Evolutionary conservation across 177 flowering plant species (phyloP).

Genomic region (Telopea speciosissima): DNA sequence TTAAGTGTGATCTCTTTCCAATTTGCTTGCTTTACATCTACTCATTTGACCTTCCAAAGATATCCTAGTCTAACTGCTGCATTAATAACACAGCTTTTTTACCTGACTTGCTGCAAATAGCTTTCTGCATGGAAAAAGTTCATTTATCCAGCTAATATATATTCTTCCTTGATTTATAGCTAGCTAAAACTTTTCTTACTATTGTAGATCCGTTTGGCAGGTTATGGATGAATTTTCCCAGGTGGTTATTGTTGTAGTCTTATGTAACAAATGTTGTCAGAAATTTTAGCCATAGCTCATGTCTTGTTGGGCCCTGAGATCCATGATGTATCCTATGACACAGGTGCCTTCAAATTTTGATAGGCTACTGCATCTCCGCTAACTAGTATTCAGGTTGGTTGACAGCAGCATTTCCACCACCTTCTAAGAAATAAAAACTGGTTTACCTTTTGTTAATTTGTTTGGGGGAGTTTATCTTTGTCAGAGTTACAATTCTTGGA

Average conservation of each 20-base stretch:
- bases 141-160: too few relatives aligned
- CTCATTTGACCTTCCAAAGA: too few relatives aligned
- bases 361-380: neutral
- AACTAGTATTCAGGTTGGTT: neutral
- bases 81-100: too few relatives aligned
- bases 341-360: slow-evolving; percentile 5
- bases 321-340: neutral
- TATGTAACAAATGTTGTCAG: slow-evolving; percentile 3
- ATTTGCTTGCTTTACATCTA: too few relatives aligned
- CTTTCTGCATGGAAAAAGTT: too few relatives aligned
- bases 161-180: neutral
- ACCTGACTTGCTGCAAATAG: too few relatives aligned
- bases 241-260: neutral
- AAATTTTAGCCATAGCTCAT: neutral
- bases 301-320: neutral
- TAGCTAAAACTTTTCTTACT: neutral
- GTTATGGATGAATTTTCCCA: neutral
- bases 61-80: too few relatives aligned
- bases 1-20: too few relatives aligned
- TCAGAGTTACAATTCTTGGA: neutral
- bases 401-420: neutral
- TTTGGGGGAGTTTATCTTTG: neutral
- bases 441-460: neutral
- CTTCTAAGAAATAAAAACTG: neutral
- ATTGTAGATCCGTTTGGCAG: neutral